A percentile compares a stretch with the other conserved stretches of the same genome.
Conservation (phyloP, 176 grass and related monocot genomes). For the Pontederia paniculata region DNA sequence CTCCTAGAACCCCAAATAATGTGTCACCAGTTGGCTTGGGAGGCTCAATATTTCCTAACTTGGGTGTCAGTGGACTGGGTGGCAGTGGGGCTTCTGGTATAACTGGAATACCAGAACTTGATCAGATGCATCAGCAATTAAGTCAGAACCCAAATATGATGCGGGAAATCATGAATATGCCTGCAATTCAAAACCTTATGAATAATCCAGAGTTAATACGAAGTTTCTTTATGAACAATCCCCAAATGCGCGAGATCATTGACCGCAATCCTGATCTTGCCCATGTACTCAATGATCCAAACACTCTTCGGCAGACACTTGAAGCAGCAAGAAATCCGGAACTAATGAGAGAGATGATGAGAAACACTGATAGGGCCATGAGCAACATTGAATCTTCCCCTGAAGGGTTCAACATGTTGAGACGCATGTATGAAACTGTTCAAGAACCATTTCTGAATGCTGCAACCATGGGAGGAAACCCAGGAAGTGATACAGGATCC, state of each 20-base stretch:
- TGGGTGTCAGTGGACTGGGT: slow-evolving; percentile 45
- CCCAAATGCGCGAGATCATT: slow-evolving; percentile 80
- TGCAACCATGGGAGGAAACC: slow-evolving; percentile 47
- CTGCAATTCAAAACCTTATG: slow-evolving; percentile 67
- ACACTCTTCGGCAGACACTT: slow-evolving; percentile 74
- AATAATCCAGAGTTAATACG: slow-evolving; percentile 90
- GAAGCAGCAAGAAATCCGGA: slow-evolving; percentile 86
- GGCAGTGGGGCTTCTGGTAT: slow-evolving; percentile 24
- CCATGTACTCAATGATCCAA: slow-evolving; percentile 85
- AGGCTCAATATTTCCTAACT: slow-evolving; percentile 34
- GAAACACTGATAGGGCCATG: slow-evolving; percentile 93
- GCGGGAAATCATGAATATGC: slow-evolving; percentile 94
- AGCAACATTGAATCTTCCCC: slow-evolving; percentile 91
- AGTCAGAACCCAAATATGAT: slow-evolving; percentile 87
- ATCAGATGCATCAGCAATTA: slow-evolving; percentile 77
- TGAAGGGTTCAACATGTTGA: slow-evolving; percentile 96
- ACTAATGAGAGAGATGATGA: slow-evolving; percentile 96
- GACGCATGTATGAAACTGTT: slow-evolving; percentile 95
- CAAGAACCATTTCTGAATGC: slow-evolving; percentile 92
- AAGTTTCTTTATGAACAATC: slow-evolving; percentile 87
- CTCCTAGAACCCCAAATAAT: slow-evolving; percentile 42
- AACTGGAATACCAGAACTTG: slow-evolving; percentile 48
- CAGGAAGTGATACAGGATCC: slow-evolving; percentile 29
- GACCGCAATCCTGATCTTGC: slow-evolving; percentile 93
- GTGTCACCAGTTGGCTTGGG: slow-evolving; percentile 32